Evolutionary conservation across 78 protist genomes (phyloP), one percentile per base, ranked within the genome.

Genomic region (Bodo saltans): DNA sequence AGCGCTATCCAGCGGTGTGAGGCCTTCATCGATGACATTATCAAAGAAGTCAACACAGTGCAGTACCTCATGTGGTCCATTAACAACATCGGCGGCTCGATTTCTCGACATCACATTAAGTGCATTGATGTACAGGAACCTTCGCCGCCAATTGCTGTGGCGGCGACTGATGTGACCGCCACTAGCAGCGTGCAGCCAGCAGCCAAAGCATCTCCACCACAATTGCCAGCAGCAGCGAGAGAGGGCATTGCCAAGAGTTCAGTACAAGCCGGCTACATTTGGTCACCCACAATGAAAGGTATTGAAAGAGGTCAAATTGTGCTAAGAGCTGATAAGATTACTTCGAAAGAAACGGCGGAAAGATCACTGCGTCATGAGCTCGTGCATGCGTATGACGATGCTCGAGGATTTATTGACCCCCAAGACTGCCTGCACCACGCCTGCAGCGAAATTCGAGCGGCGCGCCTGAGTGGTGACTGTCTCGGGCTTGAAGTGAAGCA

Each of bases 371-470:
- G 71, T 26, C 91, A 88, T n/a, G 91, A 88, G 60, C 79, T 88
- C 38, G 25, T 88, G 34, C 91, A 88, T 68, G 91, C 91, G 37
- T 84, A 41, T 72, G 91, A 88, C 74, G 83, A 88, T 35, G 83
- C 85, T 27, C 87, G 88, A n/a, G 87, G 83, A 27, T 72, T 12
- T 38, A 74, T 88, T 33, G 85, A 83, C 68, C 73, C 85, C 78
- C 8, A n/a, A 38, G 52, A 88, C 73, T 84, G 87, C 32, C 67
- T 52, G 33, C 91, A 88, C 35, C 87, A 84, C 74, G 91, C 91
- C 35, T 88, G 91, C 52, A 60, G 78, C 52, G 91, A 88, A 21
- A 85, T 85, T 74, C 78, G 88, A 4, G 88, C 88, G n/a, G 78
- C 88, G n/a, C 30, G 72, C 29, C 74, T 85, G 33, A 67, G 78